Evolutionary conservation across 2,329 filamentous ascomycete species (phyloP).

Genomic region (Metarhizium guizhouense): DNA sequence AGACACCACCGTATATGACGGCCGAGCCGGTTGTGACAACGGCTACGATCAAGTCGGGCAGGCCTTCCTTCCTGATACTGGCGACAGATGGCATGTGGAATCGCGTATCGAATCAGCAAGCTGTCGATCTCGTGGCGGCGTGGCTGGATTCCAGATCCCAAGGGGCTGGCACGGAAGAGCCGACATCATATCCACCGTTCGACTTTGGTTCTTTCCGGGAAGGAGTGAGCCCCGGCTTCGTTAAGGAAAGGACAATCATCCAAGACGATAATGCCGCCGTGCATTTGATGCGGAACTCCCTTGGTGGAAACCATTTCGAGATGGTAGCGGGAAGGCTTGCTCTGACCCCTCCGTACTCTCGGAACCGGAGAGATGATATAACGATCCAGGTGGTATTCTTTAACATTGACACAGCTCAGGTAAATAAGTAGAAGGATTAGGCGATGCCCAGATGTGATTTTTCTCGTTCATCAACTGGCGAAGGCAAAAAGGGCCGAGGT

Average conservation of each 20-base stretch:
- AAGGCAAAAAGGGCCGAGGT: too few species aligned
- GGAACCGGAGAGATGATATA: slow-evolving; percentile 56
- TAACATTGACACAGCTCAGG: too few species aligned
- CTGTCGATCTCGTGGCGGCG: not conserved
- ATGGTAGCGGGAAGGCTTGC: slow-evolving; percentile 63
- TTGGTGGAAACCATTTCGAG: slow-evolving; percentile 64
- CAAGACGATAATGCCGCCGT: slow-evolving; percentile 58
- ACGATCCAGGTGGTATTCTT: slow-evolving; percentile 65
- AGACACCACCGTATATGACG: slow-evolving; percentile 54
- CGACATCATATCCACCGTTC: not conserved
- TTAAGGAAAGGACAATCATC: slow-evolving; percentile 1
- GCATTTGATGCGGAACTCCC: slow-evolving; percentile 65
- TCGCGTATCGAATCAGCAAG: not conserved
- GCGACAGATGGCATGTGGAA: not conserved
- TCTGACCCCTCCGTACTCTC: slow-evolving; percentile 57
- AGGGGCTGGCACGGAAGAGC: not conserved
- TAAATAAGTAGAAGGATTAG: too few species aligned
- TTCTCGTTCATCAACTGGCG: too few species aligned
- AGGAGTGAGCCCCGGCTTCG: slow-evolving; percentile 1
- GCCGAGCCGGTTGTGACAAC: slow-evolving; percentile 53
- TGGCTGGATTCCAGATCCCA: not conserved
- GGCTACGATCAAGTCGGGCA: slow-evolving; percentile 34
- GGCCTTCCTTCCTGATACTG: slow-evolving; percentile 33
- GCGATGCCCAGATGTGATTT: too few species aligned
- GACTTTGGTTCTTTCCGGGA: not conserved